phyloP scores from a whole-genome alignment of 2,329 filamentous ascomycete genomes.

The Penicillium fuscoglaucum region DNA sequence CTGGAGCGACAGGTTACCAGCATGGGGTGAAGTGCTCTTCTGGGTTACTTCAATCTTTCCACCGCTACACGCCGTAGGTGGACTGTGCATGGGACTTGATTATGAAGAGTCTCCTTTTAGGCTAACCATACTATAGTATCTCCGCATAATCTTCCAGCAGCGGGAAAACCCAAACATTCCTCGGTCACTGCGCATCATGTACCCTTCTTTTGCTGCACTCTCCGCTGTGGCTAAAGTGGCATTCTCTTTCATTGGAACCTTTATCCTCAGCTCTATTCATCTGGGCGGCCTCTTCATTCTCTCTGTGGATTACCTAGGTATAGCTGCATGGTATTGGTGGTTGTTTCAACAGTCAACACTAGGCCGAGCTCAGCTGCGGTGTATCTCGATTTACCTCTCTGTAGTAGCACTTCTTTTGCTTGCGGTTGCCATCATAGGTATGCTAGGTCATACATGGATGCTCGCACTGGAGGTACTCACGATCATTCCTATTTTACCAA shows the following conservation, averaged over 20 bases:
- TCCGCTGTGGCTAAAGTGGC: neutral
- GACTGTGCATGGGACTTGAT: too few relatives aligned
- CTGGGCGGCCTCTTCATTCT: neutral
- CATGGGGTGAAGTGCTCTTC: too few relatives aligned
- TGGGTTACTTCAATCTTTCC: too few relatives aligned
- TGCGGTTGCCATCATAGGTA: neutral
- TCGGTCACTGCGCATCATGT: neutral
- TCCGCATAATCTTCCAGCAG: neutral
- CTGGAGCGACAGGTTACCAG: too few relatives aligned
- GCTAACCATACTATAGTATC: neutral
- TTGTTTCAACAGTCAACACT: neutral
- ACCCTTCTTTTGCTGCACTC: neutral
- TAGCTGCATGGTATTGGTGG: slow-evolving; percentile 2
- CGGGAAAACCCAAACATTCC: neutral
- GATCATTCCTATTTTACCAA: neutral
- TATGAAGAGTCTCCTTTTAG: too few relatives aligned
- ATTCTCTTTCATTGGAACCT: neutral
- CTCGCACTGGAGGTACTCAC: neutral
- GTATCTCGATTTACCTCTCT: neutral
- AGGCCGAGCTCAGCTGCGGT: neutral
- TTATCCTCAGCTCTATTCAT: neutral
- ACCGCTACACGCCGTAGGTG: too few relatives aligned
- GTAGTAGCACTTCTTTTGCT: neutral
- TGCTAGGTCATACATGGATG: neutral
- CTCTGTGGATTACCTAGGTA: neutral